Percentiles rank a stretch among this genome's conserved stretches.
phyloP scores from a whole-genome alignment of 1,284 basidiomycete genomes.

The Ustilago trichophora region DNA sequence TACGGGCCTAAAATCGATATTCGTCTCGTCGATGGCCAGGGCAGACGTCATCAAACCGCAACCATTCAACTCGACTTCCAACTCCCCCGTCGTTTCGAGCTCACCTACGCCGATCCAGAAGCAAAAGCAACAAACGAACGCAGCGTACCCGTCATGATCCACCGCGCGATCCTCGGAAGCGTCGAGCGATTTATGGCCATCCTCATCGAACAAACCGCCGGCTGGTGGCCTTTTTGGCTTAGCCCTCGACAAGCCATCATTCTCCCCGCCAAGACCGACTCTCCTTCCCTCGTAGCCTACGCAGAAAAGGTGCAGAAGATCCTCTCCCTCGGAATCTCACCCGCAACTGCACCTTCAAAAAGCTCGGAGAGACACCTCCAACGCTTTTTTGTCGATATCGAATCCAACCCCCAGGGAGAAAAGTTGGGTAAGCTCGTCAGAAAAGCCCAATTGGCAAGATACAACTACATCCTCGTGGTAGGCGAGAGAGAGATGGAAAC shows the following conservation, averaged over 20 bases:
- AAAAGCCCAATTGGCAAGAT: constrained; percentile 52
- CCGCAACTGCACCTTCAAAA: constrained; percentile 1
- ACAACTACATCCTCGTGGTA: constrained; percentile 61
- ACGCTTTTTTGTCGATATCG: constrained; percentile 62
- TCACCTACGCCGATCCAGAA: constrained; percentile 48
- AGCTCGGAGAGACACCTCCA: constrained; percentile 33
- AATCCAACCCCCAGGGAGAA: constrained; percentile 45
- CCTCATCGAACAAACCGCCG: constrained; percentile 58
- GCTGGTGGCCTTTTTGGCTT: constrained; percentile 65
- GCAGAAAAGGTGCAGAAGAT: constrained; percentile 31
- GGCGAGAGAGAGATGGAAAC: constrained; percentile 56
- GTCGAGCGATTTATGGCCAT: constrained; percentile 66
- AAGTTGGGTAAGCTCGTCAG: constrained; percentile 56
- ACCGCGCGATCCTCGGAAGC: constrained; percentile 64
- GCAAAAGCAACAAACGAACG: constrained; percentile 7
- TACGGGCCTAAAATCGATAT: constrained; percentile 67
- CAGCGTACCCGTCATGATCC: constrained; percentile 61
- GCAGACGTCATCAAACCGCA: constrained; percentile 61
- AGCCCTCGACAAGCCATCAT: constrained; percentile 60
- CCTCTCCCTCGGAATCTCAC: constrained; percentile 35
- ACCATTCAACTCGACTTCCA: constrained; percentile 66
- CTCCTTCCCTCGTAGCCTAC: constrained; percentile 24
- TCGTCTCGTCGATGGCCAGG: constrained; percentile 59
- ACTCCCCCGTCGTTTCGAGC: constrained; percentile 59
- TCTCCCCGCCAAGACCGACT: constrained; percentile 39